Percentiles rank a stretch among this genome's conserved stretches.
phyloP scores from a whole-genome alignment of 2,329 filamentous ascomycete species.

The Helotiales sp. region DNA sequence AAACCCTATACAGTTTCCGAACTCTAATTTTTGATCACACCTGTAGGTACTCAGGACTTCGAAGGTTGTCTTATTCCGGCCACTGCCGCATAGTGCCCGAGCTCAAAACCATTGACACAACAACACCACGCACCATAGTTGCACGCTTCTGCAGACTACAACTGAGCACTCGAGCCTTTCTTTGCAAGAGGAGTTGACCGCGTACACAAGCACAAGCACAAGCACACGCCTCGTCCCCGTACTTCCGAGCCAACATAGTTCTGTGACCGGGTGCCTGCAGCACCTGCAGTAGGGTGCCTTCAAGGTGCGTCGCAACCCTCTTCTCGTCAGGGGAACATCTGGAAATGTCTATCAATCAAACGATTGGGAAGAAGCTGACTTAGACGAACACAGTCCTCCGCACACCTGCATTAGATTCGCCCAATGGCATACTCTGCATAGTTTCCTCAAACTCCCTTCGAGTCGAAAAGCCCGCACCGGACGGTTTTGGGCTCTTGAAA shows the following conservation, averaged over 20 bases:
- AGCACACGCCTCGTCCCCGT: no score
- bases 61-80: no score
- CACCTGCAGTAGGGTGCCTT: neutral
- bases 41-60: no score
- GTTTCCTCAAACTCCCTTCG: slow-evolving; percentile 23
- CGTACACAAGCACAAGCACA: no score
- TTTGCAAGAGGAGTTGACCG: no score
- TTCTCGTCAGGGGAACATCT: neutral
- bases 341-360: neutral
- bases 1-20: no score
- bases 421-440: slow-evolving; percentile 27
- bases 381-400: neutral
- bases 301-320: neutral
- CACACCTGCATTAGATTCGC: slow-evolving; percentile 17
- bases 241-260: neutral
- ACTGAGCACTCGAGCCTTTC: neutral
- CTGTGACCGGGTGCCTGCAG: neutral
- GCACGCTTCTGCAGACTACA: no score
- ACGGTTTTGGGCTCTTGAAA: slow-evolving; percentile 24
- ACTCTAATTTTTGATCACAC: neutral
- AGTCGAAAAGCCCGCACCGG: slow-evolving; percentile 16
- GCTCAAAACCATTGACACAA: no score
- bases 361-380: slow-evolving; percentile 1
- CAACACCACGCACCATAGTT: no score
- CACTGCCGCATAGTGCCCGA: neutral